These are phyloP conservation scores for Tolypocladium endophyticum DNA, from an alignment of 2,329 filamentous ascomycete species.

Conservation along the genomic window DNA sequence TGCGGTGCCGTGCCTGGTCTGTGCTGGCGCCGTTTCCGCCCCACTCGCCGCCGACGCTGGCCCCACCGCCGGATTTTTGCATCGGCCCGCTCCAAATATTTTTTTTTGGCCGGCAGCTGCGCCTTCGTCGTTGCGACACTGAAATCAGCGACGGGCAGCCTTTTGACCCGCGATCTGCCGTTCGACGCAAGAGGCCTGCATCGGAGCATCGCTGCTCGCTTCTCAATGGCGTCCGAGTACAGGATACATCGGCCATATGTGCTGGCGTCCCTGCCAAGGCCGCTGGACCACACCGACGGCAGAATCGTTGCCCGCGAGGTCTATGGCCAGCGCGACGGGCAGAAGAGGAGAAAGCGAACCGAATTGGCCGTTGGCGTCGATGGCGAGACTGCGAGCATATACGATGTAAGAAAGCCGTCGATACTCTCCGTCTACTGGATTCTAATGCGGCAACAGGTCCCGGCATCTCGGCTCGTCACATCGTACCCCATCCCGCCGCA, in stretches of 20 bases:
- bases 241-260: conserved; percentile 56
- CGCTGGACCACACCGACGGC: conserved; percentile 40
- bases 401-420: conserved; percentile 39
- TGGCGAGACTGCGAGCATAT: conserved; percentile 55
- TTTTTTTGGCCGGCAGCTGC: conserved; percentile 19
- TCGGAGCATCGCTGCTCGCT: background rate
- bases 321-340: conserved; percentile 45
- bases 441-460: conserved; percentile 31
- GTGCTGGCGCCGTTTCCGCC: background rate
- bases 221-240: conserved; percentile 45
- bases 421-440: background rate
- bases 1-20: background rate
- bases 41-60: conserved; percentile 9
- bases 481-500: conserved; percentile 59
- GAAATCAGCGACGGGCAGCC: background rate
- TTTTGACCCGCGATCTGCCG: background rate
- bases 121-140: conserved; percentile 12
- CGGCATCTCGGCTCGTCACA: conserved; percentile 50
- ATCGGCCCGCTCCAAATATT: conserved; percentile 19
- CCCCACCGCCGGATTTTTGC: conserved; percentile 23
- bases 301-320: conserved; percentile 50
- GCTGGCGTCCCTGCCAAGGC: conserved; percentile 47
- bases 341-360: conserved; percentile 51
- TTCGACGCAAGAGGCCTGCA: background rate
- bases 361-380: conserved; percentile 55